Evolutionary conservation across 805 yeast genomes (phyloP), one percentile per base, ranked within the genome.

Genomic region (Wickerhamomyces silvicola): DNA sequence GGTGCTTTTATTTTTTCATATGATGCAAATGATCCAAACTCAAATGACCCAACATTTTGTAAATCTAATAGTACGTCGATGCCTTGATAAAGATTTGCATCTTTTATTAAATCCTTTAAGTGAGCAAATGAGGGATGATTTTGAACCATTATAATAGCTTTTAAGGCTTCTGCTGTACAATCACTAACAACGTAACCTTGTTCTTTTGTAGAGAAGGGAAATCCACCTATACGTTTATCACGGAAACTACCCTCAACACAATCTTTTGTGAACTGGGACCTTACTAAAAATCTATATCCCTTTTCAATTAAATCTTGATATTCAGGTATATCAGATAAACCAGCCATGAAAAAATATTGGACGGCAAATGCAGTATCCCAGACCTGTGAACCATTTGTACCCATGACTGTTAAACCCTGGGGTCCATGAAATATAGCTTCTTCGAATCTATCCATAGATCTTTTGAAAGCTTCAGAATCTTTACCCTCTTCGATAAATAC

Each of bases 161-260:
- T 92, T 42, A 88, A 62, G 0, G 97, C 84, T 55, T 90, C 98
- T 0, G 97, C 95, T 1, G 98, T 90, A 59, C 97, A 90, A 56
- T 92, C 99, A 46, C 94, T 77, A 3, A 92, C 99, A 0, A 95
- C 82, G 50, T 90, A 92, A 0, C 99, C 99, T 60, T 92, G 99
- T 5, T 81, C 79, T 47, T 88, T 87, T 0, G 97, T 92, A 31
- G 95, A 83, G 54, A 90, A 92, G 0, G 97, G 97, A 94, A 95
- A 92, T 1, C 85, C 94, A 13, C 98, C 99, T 25, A 63, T 66
- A 32, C 97, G 64, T 36, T 68, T 70, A 52, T 92, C 97, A 45
- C 98, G 69, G 58, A 69, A 90, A 31, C 86, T 76, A 7, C 87
- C 94, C 2, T 67, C 71, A 4, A 58, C 83, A 51, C 92, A 79